Evolutionary conservation across 257 asterid genomes (phyloP).

Genomic region (Fraxinus cuspidata): DNA sequence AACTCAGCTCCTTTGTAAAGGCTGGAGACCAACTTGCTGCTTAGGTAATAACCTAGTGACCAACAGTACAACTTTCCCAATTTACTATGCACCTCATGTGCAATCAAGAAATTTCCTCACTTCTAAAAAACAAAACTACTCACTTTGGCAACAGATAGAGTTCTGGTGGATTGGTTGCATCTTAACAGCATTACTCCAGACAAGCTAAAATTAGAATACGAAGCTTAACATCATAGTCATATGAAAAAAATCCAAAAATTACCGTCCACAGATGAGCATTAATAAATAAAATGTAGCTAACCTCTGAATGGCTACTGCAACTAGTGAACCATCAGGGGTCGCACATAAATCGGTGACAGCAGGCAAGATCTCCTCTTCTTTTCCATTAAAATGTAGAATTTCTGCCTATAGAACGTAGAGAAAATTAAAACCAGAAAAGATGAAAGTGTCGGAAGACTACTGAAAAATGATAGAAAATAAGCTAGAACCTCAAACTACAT

Average conservation of each 20-base stretch:
- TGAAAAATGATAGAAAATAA: background rate
- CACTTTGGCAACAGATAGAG: constrained; percentile 62
- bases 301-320: constrained; percentile 88
- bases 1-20: background rate
- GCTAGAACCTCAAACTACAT: background rate
- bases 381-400: constrained; percentile 41
- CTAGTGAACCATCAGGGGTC: constrained; percentile 58
- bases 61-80: background rate
- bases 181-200: constrained; percentile 71
- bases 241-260: background rate
- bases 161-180: constrained; percentile 53
- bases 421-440: constrained; percentile 26
- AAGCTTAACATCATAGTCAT: background rate
- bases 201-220: constrained; percentile 49
- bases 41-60: background rate
- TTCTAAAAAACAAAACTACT: constrained; percentile 28
- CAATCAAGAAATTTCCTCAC: background rate
- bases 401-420: constrained; percentile 58
- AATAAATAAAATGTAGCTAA: constrained; percentile 27
- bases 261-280: background rate
- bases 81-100: background rate
- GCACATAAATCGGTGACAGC: constrained; percentile 75
- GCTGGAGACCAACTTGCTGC: background rate
- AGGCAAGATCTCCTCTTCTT: constrained; percentile 49
- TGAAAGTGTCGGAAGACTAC: constrained; percentile 3